Evolutionary conservation across 169 alveolate species (phyloP).

Genomic region (Blepharisma undulans): DNA sequence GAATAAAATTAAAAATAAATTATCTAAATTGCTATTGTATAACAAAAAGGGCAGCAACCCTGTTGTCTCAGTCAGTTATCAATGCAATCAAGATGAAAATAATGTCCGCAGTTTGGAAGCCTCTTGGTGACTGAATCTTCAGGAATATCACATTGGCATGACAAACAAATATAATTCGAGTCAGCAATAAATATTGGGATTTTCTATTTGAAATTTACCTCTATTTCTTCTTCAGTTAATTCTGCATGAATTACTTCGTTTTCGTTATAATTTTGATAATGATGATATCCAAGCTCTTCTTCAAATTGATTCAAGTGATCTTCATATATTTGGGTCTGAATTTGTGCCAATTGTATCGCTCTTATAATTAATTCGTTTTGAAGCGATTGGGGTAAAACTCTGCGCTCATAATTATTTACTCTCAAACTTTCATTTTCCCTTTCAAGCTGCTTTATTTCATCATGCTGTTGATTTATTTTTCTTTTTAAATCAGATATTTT

Average conservation of each 20-base stretch:
- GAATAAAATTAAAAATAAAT: not conserved
- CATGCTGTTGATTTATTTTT: not conserved
- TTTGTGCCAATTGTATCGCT: not conserved
- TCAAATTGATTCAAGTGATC: not conserved
- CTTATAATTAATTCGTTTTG: not conserved
- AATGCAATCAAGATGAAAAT: conserved; percentile 46
- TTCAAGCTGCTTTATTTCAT: not conserved
- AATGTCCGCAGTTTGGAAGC: conserved; percentile 47
- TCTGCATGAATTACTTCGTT: not conserved
- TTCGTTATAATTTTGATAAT: not conserved
- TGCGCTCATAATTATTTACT: not conserved
- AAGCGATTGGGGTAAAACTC: not conserved
- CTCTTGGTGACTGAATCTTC: not conserved
- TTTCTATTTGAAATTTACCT: not conserved
- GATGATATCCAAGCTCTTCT: not conserved
- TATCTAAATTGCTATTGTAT: not conserved
- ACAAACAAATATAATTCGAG: not conserved
- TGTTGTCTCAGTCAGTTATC: conserved; percentile 44
- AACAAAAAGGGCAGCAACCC: conserved; percentile 51
- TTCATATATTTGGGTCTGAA: not conserved
- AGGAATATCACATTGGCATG: not conserved
- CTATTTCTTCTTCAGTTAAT: not conserved
- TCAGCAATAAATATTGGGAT: not conserved
- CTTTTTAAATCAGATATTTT: not conserved
- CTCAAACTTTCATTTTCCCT: not conserved